Evolutionary conservation across 2,329 filamentous ascomycete genomes (phyloP).

Genomic region (Hymenoscyphus fructigenus): DNA sequence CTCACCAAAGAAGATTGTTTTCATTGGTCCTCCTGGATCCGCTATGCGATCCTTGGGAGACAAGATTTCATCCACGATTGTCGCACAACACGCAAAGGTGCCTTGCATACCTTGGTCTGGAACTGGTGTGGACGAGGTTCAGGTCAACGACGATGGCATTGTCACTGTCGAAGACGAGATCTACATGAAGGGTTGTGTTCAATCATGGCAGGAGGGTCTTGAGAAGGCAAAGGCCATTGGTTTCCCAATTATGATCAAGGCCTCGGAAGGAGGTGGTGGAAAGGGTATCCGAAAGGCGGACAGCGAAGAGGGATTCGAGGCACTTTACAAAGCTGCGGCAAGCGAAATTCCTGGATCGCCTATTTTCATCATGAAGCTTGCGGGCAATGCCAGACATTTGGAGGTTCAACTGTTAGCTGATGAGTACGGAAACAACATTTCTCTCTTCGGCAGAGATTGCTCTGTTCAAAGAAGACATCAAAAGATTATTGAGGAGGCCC

Average conservation of each 20-base stretch:
- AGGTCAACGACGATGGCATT: constrained; percentile 76
- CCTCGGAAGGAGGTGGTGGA: constrained; percentile 97
- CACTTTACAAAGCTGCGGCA: constrained; percentile 90
- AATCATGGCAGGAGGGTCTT: constrained; percentile 86
- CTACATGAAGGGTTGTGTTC: constrained; percentile 89
- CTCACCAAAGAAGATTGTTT: constrained; percentile 97
- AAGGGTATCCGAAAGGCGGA: constrained; percentile 98
- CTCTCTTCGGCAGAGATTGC: constrained; percentile 96
- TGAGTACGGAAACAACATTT: constrained; percentile 99
- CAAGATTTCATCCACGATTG: constrained; percentile 99
- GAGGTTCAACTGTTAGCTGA: constrained; percentile 97
- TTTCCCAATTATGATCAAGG: constrained; percentile 99
- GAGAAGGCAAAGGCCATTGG: constrained; percentile 85
- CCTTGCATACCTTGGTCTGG: constrained; percentile 99
- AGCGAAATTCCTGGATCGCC: constrained; percentile 97
- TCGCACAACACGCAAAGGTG: constrained; percentile 93
- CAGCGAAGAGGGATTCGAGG: constrained; percentile 78
- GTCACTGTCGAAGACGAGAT: constrained; percentile 86
- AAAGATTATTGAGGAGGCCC: constrained; percentile 99
- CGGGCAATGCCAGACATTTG: constrained; percentile 91
- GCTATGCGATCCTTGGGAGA: constrained; percentile 99
- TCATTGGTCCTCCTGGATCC: constrained; percentile 95
- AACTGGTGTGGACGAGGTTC: constrained; percentile 80
- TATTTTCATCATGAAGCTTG: constrained; percentile 99
- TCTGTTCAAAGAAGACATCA: constrained; percentile 98